Base-by-base conservation (phyloP, 805 yeast species). In the Cyberlindnera mycetangii region DNA sequence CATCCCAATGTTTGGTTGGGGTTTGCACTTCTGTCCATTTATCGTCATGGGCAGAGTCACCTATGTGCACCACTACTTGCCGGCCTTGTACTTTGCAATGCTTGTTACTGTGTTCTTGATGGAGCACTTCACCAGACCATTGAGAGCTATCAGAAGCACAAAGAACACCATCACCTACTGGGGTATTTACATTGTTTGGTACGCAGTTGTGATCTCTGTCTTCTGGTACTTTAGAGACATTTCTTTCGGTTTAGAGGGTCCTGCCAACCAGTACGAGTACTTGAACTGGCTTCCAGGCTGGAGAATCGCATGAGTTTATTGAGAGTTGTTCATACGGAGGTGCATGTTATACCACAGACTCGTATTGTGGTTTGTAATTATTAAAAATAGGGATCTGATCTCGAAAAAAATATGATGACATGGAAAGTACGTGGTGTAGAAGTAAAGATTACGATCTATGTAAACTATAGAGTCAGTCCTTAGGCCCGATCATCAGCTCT, bases 401-500 rank as follows among this genome's bases (percentile, higher is more conserved):
- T 9, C 5, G 19, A 32, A 32, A 32, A 32, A 19, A 11, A 32
- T 9, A 18, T 30, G 33, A 30, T 18, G 33, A 16, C 14, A 25
- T 25, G 28, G 28, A 25, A 22, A 22, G 25, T 10, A 7, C 10
- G 10, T 10, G 10, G 10, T 22, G 25, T 22, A 22, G 25, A 22
- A 7, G 25, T 22, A 22, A 22, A 22, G 25, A 22, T 7, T 22
- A 22, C n/a, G 32, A 28, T 11, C 32, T 30, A 30, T 25, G 28
- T 25, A 25, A 25, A 30, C 16, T 24, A 31, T 11, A 21, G 31
- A 34, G 17, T 46, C 27, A 50, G 36, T 48, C 51, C 54, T 85
- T 84, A 62, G 99, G 98, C 51, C 97, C 96, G 71, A 93, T 83
- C 99, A 93, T 93, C 64, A 86, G 79, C 75, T 93, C 98, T 54